Evolutionary conservation across 352 stramenopile genomes (phyloP), one percentile per base, ranked within the genome.

Genomic region (Ophiocytium majus): DNA sequence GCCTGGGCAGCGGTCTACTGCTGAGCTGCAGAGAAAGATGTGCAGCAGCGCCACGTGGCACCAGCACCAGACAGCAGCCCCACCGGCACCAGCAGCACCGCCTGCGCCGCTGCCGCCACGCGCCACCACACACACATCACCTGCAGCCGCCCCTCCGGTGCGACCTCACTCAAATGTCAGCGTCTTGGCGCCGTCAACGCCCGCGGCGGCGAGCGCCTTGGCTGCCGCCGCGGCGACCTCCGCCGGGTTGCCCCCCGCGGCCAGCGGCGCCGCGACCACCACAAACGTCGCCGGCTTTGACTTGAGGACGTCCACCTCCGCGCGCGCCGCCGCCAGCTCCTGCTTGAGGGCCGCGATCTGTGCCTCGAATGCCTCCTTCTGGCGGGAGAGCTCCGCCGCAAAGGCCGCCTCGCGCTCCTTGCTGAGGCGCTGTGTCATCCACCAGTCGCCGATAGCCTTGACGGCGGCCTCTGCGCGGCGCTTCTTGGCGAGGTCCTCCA

Each of bases 191-290:
- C 5, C 66, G 35, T 10, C 32, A 5, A 10, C 35, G 32, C 32
- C 35, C 66, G 35, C 32, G 66, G 66, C 35, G 5, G 66, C 66
- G 35, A 78, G 66, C 32, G 66, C 32, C 5, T 10, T 5, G 5
- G 32, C 35, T 5, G 14, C 66, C 5, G 66, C 35, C 5, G 32
- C 35, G 66, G 5, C 14, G 32, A 78, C 66, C 5, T 43, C 35
- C 35, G 5, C 66, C 35, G 66, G 5, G 32, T 14, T 5, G 5
- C 5, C 35, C 5, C 14, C 66, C 5, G 5, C 66, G 32, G 5
- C 66, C 5, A 78, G 66, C 32, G 66, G 66, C 32, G 66, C 35
- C 5, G 66, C 66, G 32, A 78, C 66, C 66, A 78, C 66, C 5
- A 78, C 5, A 14, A 78, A 78, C 5, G 5, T 5, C 32, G 66